phyloP scores from a whole-genome alignment of 1,284 basidiomycete genomes.

The Ceratobasidium sp. region DNA sequence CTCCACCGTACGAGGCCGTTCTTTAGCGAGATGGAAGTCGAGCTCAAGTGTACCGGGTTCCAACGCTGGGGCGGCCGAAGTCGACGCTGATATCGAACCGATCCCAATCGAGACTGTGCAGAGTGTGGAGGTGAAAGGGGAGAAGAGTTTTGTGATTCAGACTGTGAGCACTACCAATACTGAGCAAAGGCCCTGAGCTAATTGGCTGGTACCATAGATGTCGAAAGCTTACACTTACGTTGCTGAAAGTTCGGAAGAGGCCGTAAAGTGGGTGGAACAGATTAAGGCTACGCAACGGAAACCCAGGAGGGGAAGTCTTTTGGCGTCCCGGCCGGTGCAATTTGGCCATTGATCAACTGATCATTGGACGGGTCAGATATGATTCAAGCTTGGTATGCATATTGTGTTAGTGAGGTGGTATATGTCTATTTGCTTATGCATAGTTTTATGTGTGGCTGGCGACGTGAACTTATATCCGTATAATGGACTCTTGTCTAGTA shows the following conservation, averaged over 20 bases:
- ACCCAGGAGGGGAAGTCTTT: neutral
- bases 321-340: constrained; percentile 3
- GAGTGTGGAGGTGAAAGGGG: constrained; percentile 41
- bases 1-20: constrained; percentile 3
- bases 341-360: neutral
- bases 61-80: neutral
- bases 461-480: constrained; percentile 10
- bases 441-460: constrained; percentile 3
- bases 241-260: constrained; percentile 36
- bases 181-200: neutral
- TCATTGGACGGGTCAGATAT: no score
- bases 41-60: neutral
- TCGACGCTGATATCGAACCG: neutral
- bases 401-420: neutral
- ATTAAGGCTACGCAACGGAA: constrained; percentile 35
- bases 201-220: neutral
- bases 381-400: neutral
- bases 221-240: constrained; percentile 40
- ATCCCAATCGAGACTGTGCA: constrained; percentile 23
- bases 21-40: constrained; percentile 25
- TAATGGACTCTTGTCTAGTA: constrained; percentile 6
- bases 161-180: constrained; percentile 34
- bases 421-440: constrained; percentile 12
- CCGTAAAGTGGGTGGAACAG: constrained; percentile 39
- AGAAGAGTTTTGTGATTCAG: constrained; percentile 40